phyloP scores from a whole-genome alignment of 2,329 filamentous ascomycete genomes.

The Colletotrichum echinochloae region DNA sequence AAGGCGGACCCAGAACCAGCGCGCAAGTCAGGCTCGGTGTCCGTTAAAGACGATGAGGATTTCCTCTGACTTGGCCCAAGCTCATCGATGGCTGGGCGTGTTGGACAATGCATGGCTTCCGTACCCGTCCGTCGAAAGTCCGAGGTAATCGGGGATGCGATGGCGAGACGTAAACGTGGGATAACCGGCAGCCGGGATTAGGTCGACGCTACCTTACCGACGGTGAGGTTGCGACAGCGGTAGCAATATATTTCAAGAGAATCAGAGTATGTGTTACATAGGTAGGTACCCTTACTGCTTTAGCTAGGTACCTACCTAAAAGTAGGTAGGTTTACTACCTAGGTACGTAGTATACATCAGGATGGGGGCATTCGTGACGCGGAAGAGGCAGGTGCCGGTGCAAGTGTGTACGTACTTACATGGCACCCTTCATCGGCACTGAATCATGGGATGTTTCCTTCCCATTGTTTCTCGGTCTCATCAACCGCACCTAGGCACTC shows the following conservation, averaged over 20 bases:
- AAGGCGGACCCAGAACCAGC: background rate
- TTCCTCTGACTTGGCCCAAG: background rate
- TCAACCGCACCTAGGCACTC: background rate
- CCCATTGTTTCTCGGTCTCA: background rate
- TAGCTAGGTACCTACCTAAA: too few relatives aligned
- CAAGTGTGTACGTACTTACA: background rate
- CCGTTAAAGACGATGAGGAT: background rate
- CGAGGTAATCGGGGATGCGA: conserved; percentile 2
- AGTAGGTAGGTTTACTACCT: too few relatives aligned
- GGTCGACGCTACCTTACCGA: background rate
- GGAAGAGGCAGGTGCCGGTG: background rate
- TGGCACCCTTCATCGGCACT: background rate
- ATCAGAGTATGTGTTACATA: too few relatives aligned
- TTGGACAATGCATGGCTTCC: conserved; percentile 6
- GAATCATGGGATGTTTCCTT: conserved; percentile 5
- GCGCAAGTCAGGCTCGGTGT: conserved; percentile 1
- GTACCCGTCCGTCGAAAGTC: conserved; percentile 7
- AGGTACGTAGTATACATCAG: background rate
- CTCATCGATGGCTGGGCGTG: background rate
- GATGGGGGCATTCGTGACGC: background rate
- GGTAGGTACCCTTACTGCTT: background rate
- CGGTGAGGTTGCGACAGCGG: background rate
- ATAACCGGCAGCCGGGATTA: conserved; percentile 7
- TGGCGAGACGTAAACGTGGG: background rate
- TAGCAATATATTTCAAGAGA: background rate